These are phyloP conservation scores for Pseudophaeomoniella oleicola DNA, from an alignment of 2,329 filamentous ascomycete genomes.

Conservation along the genomic window DNA sequence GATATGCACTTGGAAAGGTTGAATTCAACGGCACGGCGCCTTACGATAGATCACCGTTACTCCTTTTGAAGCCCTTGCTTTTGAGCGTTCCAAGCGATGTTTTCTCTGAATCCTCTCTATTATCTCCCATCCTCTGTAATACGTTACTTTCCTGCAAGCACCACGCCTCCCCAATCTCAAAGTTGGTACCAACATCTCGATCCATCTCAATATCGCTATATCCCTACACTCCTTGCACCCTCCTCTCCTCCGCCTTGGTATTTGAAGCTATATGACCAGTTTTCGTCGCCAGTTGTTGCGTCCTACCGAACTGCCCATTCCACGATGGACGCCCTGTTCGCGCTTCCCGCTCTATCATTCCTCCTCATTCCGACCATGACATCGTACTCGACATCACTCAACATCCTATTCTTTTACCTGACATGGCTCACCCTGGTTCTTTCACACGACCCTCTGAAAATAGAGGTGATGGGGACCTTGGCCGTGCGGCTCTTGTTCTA, in stretches of 20 bases:
- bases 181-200: not conserved
- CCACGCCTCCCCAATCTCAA: too few species aligned
- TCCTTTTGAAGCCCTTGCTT: too few species aligned
- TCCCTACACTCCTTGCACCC: slow-evolving; percentile 11
- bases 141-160: too few species aligned
- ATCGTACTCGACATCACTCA: slow-evolving; percentile 65
- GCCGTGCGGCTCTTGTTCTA: slow-evolving; percentile 56
- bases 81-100: too few species aligned
- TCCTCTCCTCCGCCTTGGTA: slow-evolving; percentile 11
- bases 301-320: slow-evolving; percentile 10
- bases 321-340: slow-evolving; percentile 51
- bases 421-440: slow-evolving; percentile 77
- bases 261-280: slow-evolving; percentile 8
- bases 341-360: slow-evolving; percentile 57
- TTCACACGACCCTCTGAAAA: slow-evolving; percentile 56
- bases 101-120: too few species aligned
- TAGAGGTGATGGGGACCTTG: slow-evolving; percentile 60
- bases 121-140: too few species aligned
- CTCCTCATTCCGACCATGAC: slow-evolving; percentile 46
- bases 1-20: too few species aligned
- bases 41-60: too few species aligned
- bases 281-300: slow-evolving; percentile 10
- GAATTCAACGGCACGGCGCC: too few species aligned
- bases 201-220: slow-evolving; percentile 3
- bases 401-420: slow-evolving; percentile 78